Evolutionary conservation across 2,329 filamentous ascomycete genomes (phyloP).

Genomic region (Hypocreales sp.): DNA sequence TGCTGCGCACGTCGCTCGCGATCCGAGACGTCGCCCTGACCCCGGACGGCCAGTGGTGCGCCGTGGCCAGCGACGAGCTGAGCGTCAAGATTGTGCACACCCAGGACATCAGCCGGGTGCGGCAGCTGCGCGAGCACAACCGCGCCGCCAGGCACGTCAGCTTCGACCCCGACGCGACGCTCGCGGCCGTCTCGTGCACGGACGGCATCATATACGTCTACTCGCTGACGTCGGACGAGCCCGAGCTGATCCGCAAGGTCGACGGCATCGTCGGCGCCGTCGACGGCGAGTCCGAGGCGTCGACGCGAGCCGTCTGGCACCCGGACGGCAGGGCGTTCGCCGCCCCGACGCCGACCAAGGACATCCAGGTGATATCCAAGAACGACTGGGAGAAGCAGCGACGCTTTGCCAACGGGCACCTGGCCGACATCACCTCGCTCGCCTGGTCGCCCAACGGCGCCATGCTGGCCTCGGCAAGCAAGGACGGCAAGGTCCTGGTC

Average conservation of each 20-base stretch:
- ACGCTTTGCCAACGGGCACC: conserved; percentile 63
- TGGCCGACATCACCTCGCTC: conserved; percentile 69
- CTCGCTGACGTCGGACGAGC: conserved; percentile 61
- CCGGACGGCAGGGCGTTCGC: conserved; percentile 89
- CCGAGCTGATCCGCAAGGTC: conserved; percentile 67
- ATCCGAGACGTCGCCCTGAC: conserved; percentile 77
- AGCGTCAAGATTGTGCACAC: conserved; percentile 80
- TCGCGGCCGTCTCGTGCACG: conserved; percentile 67
- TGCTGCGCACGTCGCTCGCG: conserved; percentile 72
- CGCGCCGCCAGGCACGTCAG: conserved; percentile 84
- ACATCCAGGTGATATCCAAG: conserved; percentile 77
- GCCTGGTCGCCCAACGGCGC: conserved; percentile 94
- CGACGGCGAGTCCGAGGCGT: conserved; percentile 59
- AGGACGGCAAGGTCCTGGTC: conserved; percentile 55
- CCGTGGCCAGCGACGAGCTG: conserved; percentile 92
- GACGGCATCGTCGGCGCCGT: conserved; percentile 71
- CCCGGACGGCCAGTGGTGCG: conserved; percentile 70
- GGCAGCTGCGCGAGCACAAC: conserved; percentile 67
- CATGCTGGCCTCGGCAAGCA: conserved; percentile 56
- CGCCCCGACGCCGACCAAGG: conserved; percentile 63
- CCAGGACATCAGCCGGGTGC: conserved; percentile 59
- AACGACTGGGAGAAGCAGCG: conserved; percentile 82
- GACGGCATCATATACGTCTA: conserved; percentile 89
- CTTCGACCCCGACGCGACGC: conserved; percentile 67
- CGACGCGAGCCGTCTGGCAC: conserved; percentile 71